Evolutionary conservation across 2,329 filamentous ascomycete species (phyloP).

Genomic region (Arthroderma sp.): DNA sequence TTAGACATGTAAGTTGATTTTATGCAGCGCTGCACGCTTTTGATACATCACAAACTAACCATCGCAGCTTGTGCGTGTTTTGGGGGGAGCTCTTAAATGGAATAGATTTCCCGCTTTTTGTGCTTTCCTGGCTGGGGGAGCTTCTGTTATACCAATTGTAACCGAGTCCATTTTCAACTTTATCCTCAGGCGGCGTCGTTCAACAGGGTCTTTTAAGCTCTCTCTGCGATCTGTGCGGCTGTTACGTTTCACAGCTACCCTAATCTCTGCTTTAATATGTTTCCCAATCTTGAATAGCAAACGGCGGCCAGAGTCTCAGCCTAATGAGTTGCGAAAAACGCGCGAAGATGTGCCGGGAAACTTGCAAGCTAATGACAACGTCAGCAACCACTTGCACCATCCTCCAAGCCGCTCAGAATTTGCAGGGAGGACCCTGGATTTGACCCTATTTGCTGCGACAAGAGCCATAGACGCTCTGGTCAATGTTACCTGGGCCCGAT

Average conservation of each 20-base stretch:
- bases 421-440: constrained; percentile 64
- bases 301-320: constrained; percentile 11
- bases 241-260: constrained; percentile 32
- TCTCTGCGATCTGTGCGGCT: constrained; percentile 1
- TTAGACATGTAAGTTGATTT: constrained; percentile 22
- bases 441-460: constrained; percentile 64
- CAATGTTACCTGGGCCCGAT: constrained; percentile 50
- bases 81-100: constrained; percentile 28
- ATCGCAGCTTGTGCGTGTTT: constrained; percentile 27
- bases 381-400: constrained; percentile 1
- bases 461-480: constrained; percentile 60
- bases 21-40: background rate
- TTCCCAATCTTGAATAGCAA: constrained; percentile 37
- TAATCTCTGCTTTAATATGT: constrained; percentile 37
- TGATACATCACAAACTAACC: background rate
- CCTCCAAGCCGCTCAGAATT: constrained; percentile 21
- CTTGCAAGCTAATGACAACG: background rate
- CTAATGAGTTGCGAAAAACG: background rate
- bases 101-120: constrained; percentile 42
- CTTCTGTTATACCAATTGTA: constrained; percentile 32
- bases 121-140: constrained; percentile 39
- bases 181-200: background rate
- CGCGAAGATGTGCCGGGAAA: background rate
- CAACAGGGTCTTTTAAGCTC: constrained; percentile 1
- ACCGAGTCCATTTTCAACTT: constrained; percentile 5